These are phyloP conservation scores for Fusarium sp. DNA, from an alignment of 2,329 filamentous ascomycete genomes.

Conservation along the genomic window DNA sequence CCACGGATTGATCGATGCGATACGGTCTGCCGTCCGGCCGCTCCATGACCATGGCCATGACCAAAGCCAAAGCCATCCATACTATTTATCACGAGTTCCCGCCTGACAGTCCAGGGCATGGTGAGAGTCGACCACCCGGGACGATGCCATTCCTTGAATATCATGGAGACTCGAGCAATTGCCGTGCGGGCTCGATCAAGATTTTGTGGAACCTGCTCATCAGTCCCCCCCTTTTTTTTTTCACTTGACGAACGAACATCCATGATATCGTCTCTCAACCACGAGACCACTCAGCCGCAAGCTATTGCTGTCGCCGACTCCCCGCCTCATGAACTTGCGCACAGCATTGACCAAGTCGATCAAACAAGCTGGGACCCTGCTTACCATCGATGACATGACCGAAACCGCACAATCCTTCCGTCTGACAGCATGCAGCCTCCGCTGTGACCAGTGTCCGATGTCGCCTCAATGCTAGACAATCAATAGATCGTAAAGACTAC, in stretches of 20 bases:
- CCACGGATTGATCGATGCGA: conserved; percentile 18
- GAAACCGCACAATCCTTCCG: conserved; percentile 6
- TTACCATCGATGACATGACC: conserved; percentile 5
- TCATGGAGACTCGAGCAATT: conserved; percentile 7
- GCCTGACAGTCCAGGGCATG: not conserved
- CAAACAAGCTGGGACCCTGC: conserved; percentile 15
- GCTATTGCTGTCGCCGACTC: conserved; percentile 28
- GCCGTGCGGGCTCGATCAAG: conserved; percentile 6
- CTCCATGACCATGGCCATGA: not conserved
- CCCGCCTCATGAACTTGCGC: conserved; percentile 16
- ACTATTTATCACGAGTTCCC: not conserved
- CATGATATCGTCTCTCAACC: not conserved
- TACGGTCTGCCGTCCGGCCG: conserved; percentile 2
- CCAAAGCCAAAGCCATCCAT: not conserved
- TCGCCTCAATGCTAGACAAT: not conserved
- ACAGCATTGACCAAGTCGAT: conserved; percentile 32
- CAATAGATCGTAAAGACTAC: not conserved
- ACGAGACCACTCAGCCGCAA: conserved; percentile 32
- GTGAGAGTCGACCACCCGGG: not conserved
- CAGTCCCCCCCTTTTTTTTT: conserved; percentile 18
- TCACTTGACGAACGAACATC: not conserved
- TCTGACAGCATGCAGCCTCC: conserved; percentile 1
- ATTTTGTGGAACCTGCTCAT: conserved; percentile 20
- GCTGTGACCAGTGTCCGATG: conserved; percentile 1
- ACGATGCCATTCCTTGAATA: conserved; percentile 3